Conservation (phyloP, 768 basidiomycete genomes). For the Ramaria sp. region DNA sequence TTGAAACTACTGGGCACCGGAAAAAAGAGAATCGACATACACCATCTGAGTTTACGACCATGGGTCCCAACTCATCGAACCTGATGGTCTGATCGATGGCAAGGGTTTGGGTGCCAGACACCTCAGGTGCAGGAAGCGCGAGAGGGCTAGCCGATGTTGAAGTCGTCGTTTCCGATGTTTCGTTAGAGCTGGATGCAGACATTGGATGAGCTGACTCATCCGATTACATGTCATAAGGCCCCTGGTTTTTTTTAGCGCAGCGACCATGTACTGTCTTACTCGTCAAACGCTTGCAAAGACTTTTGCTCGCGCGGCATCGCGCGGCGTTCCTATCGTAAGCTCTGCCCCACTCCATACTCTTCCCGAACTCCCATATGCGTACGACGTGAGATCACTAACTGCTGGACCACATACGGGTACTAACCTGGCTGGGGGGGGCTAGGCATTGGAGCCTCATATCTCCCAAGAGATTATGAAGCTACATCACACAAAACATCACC, state of each 20-base stretch:
- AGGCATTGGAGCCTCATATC: conserved; percentile 91
- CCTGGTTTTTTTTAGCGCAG: neutral
- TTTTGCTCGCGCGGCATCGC: conserved; percentile 29
- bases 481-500: conserved; percentile 75
- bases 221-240: neutral
- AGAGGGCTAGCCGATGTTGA: neutral
- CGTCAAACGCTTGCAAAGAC: conserved; percentile 36
- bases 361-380: conserved; percentile 68
- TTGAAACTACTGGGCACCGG: neutral
- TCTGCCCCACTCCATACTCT: conserved; percentile 54
- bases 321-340: neutral
- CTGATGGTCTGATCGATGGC: conserved; percentile 24
- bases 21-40: conserved; percentile 26
- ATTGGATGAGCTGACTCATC: neutral
- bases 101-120: neutral
- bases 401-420: conserved; percentile 2
- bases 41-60: conserved; percentile 60
- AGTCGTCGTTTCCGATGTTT: neutral
- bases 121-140: conserved; percentile 1
- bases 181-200: neutral
- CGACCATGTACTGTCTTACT: conserved; percentile 35
- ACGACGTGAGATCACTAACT: conserved; percentile 42
- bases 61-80: conserved; percentile 50
- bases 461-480: conserved; percentile 88
- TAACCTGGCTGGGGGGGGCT: neutral